Evolutionary conservation across 2,329 filamentous ascomycete species (phyloP).

Genomic region (Fusarium sp.): DNA sequence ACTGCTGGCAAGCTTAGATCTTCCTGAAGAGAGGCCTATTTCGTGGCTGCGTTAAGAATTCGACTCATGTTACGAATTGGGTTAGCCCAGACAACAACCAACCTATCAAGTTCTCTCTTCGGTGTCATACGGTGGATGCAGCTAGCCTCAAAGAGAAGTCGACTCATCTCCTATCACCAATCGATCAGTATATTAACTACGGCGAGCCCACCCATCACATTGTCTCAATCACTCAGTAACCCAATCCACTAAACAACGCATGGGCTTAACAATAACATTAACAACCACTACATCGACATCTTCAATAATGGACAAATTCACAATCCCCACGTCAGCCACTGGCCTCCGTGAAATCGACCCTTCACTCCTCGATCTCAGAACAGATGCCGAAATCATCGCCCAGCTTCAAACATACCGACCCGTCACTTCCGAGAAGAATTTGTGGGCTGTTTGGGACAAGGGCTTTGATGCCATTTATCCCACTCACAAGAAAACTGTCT

Average conservation of each 20-base stretch:
- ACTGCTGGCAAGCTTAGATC: no score
- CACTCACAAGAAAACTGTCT: conserved; percentile 55
- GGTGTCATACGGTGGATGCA: no score
- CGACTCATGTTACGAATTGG: no score
- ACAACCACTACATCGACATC: not conserved
- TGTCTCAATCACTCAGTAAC: no score
- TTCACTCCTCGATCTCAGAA: conserved; percentile 44
- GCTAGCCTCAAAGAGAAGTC: conserved; percentile 3
- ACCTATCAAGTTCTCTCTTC: no score
- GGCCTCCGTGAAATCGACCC: conserved; percentile 20
- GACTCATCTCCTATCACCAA: conserved; percentile 12
- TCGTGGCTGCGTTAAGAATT: no score
- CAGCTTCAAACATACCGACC: conserved; percentile 49
- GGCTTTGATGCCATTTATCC: conserved; percentile 55
- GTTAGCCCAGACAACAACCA: no score
- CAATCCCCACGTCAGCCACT: conserved; percentile 15
- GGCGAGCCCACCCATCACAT: not conserved
- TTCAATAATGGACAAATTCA: conserved; percentile 22
- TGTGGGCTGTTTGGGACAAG: conserved; percentile 62
- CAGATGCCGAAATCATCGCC: conserved; percentile 51
- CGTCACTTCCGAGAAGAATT: conserved; percentile 58
- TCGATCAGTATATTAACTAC: not conserved
- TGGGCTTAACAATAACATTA: not conserved
- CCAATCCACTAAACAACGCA: not conserved
- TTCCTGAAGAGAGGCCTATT: no score